A percentile compares a stretch with the other conserved stretches of the same genome.
phyloP scores from a whole-genome alignment of 352 stramenopile genomes.

The Phytophthora brassicae region DNA sequence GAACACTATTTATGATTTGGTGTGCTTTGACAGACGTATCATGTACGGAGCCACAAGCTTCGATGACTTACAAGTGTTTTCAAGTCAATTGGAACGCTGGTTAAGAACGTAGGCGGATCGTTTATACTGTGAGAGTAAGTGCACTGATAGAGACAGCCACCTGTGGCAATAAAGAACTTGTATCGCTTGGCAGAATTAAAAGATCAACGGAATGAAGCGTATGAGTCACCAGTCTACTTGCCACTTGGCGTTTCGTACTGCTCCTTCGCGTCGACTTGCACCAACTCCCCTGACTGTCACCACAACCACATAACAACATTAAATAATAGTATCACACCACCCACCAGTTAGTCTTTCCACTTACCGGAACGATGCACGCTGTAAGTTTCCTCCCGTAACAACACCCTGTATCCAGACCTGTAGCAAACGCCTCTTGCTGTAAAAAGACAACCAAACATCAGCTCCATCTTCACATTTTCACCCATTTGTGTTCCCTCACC shows the following conservation, averaged over 20 bases:
- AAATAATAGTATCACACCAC: too few relatives aligned
- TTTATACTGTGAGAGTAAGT: too few relatives aligned
- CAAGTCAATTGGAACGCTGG: not conserved
- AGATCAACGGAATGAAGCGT: too few relatives aligned
- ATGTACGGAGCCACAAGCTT: slow-evolving; percentile 9
- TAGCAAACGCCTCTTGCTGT: slow-evolving; percentile 88
- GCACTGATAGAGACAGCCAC: too few relatives aligned
- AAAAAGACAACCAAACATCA: slow-evolving; percentile 6
- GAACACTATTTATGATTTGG: too few relatives aligned
- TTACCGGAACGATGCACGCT: slow-evolving; percentile 85
- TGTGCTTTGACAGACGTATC: slow-evolving; percentile 9
- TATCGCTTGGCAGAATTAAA: too few relatives aligned
- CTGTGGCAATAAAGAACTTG: too few relatives aligned
- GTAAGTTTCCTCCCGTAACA: slow-evolving; percentile 89
- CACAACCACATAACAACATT: slow-evolving; percentile 3
- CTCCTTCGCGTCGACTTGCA: slow-evolving; percentile 37
- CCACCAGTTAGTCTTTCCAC: too few relatives aligned
- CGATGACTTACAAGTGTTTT: slow-evolving; percentile 13
- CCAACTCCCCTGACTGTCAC: slow-evolving; percentile 33
- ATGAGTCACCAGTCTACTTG: too few relatives aligned
- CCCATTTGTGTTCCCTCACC: slow-evolving; percentile 27
- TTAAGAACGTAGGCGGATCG: too few relatives aligned
- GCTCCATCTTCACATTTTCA: not conserved
- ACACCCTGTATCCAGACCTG: slow-evolving; percentile 90
- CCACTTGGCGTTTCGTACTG: slow-evolving; percentile 39